Evolutionary conservation across 345 rosid species (phyloP), one percentile per base, ranked within the genome.

Genomic region (Citrus hindsii): DNA sequence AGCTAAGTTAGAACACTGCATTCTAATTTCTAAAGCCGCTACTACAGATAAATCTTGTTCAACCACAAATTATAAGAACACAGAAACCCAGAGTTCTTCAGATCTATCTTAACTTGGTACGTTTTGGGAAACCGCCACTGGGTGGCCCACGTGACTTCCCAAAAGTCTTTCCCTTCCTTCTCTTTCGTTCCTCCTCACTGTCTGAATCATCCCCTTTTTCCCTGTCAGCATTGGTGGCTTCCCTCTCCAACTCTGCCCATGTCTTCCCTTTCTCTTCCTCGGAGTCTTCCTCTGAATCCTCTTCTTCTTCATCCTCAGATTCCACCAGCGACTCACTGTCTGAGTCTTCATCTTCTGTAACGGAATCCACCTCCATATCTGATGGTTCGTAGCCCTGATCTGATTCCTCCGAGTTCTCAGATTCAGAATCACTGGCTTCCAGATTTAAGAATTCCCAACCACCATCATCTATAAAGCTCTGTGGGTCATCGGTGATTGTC

Each of bases 211-310:
- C 85, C 73, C 97, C 96, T 71, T 96, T 93, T 76, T 94, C 98
- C 80, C 91, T 91, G 80, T 96, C 99, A 10, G 97, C 99, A 83
- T 94, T 83, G 48, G 89, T 91, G 19, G 99, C 99, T 83, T 96
- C 99, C 82, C 97, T 89, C 87, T 96, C 98, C 76, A 96, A 86
- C 88, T 94, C 99, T 61, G 92, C 99, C 99, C 99, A 96, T 40
- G 98, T 96, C 88, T 89, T 92, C 7, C 99, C 99, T 78, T 92
- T 89, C 80, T 94, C 98, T 74, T 96, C 99, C 76, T 92, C 97
- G 0, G 91, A 86, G 24, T 93, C 94, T 77, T 82, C 88, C 76
- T 88, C 97, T 0, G 91, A 80, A 67, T 89, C 97, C 59, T 92
- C 94, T 59, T 92, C 98, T 37, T 89, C 98, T 0, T 94, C 99